Conservation (phyloP, 208 protist species). For the Zelonia costaricensis region DNA sequence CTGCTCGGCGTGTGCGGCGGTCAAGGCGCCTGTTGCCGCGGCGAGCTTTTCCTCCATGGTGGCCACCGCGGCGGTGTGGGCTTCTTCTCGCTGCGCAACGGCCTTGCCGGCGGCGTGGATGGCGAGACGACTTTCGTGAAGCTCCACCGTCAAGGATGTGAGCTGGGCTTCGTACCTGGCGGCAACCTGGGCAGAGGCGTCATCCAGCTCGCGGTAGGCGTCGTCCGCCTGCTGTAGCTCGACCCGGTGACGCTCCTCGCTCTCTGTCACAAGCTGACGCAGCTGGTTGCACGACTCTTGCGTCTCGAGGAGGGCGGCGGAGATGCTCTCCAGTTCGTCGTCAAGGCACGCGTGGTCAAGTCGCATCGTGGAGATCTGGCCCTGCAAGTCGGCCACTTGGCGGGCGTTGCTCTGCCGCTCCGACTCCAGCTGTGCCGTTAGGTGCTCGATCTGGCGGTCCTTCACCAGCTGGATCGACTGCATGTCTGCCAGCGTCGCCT, state of each 20-base stretch:
- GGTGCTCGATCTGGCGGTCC: slow-evolving; percentile 14
- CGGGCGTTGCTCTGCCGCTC: slow-evolving; percentile 8
- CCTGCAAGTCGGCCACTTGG: slow-evolving; percentile 10
- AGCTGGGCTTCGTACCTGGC: not conserved
- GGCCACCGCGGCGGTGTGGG: no score
- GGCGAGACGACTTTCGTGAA: no score
- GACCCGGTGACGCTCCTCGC: slow-evolving; percentile 9
- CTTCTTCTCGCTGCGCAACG: no score
- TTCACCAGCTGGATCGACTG: slow-evolving; percentile 10
- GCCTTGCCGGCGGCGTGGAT: no score
- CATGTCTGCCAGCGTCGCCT: slow-evolving; percentile 15
- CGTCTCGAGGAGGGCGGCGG: slow-evolving; percentile 15
- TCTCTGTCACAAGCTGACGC: slow-evolving; percentile 11
- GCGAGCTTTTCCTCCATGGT: no score
- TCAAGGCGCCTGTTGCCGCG: no score
- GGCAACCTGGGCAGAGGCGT: not conserved
- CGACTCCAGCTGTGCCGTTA: slow-evolving; percentile 11
- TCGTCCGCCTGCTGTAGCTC: not conserved
- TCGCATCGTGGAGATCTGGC: slow-evolving; percentile 20
- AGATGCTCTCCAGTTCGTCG: slow-evolving; percentile 18
- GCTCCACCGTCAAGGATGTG: not conserved
- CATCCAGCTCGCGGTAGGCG: not conserved
- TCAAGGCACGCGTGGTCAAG: slow-evolving; percentile 19
- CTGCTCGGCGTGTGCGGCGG: no score
- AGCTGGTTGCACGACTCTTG: slow-evolving; percentile 17